Evolutionary conservation across 495 filamentous ascomycete genomes (phyloP).

Genomic region (Margaritispora aquatica): DNA sequence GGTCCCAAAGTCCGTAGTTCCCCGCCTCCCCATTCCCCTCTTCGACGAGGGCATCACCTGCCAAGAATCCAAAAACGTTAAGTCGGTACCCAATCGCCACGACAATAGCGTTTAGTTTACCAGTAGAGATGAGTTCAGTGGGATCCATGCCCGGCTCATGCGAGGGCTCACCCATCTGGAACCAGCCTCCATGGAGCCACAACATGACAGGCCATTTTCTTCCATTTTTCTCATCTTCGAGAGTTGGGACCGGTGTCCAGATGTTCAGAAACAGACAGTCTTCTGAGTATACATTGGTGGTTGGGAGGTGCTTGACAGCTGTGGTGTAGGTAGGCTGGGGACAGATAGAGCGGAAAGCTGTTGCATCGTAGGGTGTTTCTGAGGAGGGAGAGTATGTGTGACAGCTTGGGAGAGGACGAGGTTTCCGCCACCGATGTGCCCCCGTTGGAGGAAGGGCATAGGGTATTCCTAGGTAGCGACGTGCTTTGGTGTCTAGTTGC

Average conservation of each 20-base stretch:
- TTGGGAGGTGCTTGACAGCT: constrained; percentile 1
- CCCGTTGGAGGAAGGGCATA: constrained; percentile 5
- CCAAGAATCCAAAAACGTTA: constrained; percentile 27
- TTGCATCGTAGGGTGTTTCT: background rate
- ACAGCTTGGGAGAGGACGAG: background rate
- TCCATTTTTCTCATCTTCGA: background rate
- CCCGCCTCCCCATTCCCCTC: constrained; percentile 28
- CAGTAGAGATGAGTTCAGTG: constrained; percentile 6
- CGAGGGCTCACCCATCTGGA: constrained; percentile 7
- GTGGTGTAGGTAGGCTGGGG: background rate
- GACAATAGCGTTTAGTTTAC: constrained; percentile 4
- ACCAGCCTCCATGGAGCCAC: constrained; percentile 8
- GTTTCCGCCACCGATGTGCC: background rate
- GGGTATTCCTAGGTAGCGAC: background rate
- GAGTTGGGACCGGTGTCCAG: constrained; percentile 2
- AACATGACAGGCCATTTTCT: constrained; percentile 4
- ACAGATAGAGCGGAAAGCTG: background rate
- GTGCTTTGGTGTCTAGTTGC: background rate
- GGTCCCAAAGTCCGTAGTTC: constrained; percentile 48
- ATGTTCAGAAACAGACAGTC: constrained; percentile 7
- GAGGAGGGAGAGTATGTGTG: background rate
- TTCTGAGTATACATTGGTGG: background rate
- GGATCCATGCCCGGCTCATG: constrained; percentile 3
- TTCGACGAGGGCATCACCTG: constrained; percentile 8
- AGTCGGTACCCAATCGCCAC: constrained; percentile 23